phyloP scores from a whole-genome alignment of 1,284 basidiomycete species.

The Irpex rosettiformis region DNA sequence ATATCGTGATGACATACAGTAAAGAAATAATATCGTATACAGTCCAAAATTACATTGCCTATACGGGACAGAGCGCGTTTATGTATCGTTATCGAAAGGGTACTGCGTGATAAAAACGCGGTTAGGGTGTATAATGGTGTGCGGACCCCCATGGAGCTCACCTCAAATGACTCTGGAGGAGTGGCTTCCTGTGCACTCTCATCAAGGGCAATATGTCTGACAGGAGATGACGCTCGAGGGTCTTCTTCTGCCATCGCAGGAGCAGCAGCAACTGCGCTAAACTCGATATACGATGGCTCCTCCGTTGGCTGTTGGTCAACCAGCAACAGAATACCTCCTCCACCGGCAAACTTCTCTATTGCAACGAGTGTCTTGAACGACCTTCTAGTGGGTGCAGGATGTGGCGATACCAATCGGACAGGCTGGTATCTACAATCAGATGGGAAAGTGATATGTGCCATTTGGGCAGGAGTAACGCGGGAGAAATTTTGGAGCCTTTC shows the following conservation, averaged over 20 bases:
- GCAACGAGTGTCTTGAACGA: constrained; percentile 20
- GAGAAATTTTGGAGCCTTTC: constrained; percentile 88
- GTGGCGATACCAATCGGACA: constrained; percentile 77
- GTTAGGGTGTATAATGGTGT: constrained; percentile 9
- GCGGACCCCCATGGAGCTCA: constrained; percentile 33
- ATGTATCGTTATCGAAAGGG: constrained; percentile 62
- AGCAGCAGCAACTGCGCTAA: constrained; percentile 38
- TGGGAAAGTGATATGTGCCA: constrained; percentile 84
- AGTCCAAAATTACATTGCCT: constrained; percentile 3
- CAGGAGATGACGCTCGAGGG: constrained; percentile 25
- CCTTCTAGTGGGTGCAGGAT: constrained; percentile 25
- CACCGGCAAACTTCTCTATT: constrained; percentile 61
- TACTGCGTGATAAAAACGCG: constrained; percentile 39
- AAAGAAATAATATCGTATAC: constrained; percentile 6
- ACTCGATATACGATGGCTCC: constrained; percentile 72
- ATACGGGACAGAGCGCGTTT: constrained; percentile 8
- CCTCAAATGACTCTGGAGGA: constrained; percentile 78
- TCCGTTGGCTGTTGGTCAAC: constrained; percentile 66
- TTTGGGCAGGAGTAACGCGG: constrained; percentile 89
- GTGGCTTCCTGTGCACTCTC: constrained; percentile 74
- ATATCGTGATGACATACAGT: background rate
- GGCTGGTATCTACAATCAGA: constrained; percentile 80
- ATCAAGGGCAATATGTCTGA: constrained; percentile 57
- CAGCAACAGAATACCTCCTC: constrained; percentile 83
- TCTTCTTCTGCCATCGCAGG: constrained; percentile 22